Percentiles rank a stretch among this genome's conserved stretches.
phyloP scores from a whole-genome alignment of 2,329 filamentous ascomycete genomes.

The Epichloe typhina region DNA sequence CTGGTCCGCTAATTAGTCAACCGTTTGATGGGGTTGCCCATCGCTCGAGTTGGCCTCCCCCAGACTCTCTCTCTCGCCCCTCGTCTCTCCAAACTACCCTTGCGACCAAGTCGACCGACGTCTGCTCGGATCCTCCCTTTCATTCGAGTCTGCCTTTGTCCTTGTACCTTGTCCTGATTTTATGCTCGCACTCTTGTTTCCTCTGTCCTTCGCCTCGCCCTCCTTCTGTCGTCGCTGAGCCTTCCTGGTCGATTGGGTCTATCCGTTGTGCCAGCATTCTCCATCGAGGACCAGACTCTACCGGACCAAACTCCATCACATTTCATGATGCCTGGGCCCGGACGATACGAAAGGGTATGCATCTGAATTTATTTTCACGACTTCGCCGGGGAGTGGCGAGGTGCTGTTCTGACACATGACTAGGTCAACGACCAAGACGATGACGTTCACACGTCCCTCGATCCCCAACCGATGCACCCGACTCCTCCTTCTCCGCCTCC shows the following conservation, averaged over 20 bases:
- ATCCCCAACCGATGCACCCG: conserved; percentile 18
- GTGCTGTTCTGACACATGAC: background rate
- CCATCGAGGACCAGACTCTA: background rate
- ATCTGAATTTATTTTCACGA: background rate
- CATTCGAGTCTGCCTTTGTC: too few species aligned
- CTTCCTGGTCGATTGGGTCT: background rate
- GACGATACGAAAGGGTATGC: conserved; percentile 42
- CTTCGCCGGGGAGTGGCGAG: background rate
- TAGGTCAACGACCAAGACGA: conserved; percentile 45
- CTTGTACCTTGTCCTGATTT: too few species aligned
- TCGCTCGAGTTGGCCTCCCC: too few species aligned
- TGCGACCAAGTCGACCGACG: too few species aligned
- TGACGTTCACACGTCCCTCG: conserved; percentile 18
- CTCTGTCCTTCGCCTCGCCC: background rate
- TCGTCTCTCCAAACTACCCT: too few species aligned
- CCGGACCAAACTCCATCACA: background rate
- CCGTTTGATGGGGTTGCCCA: too few species aligned
- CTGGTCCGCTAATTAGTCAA: too few species aligned
- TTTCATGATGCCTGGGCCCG: conserved; percentile 32
- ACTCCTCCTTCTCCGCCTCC: conserved; percentile 54
- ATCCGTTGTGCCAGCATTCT: background rate
- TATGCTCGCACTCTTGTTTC: background rate
- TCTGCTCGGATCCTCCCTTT: too few species aligned
- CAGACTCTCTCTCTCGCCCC: too few species aligned
- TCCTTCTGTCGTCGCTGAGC: background rate